phyloP scores from a whole-genome alignment of 2,329 filamentous ascomycete genomes.

The Fusarium citri region DNA sequence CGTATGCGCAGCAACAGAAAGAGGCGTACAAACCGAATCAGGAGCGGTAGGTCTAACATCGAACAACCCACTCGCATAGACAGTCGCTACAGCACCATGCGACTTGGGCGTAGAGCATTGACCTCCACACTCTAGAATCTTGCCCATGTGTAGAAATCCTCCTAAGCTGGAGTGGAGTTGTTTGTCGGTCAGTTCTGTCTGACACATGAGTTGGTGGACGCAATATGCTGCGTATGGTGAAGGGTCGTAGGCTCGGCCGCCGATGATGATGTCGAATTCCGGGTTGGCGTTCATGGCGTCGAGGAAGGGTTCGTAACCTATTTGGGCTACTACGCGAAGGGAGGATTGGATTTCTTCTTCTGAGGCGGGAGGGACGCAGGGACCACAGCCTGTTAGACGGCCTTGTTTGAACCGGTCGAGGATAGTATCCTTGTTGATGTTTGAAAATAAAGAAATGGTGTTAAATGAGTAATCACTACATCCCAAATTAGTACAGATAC shows the following conservation, averaged over 20 bases:
- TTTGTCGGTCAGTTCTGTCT: not conserved
- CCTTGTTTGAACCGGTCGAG: constrained; percentile 46
- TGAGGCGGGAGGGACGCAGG: constrained; percentile 55
- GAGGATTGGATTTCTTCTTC: constrained; percentile 53
- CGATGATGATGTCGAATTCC: constrained; percentile 61
- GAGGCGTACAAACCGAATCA: constrained; percentile 56
- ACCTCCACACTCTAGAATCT: constrained; percentile 66
- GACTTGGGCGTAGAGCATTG: constrained; percentile 61
- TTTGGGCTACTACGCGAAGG: constrained; percentile 57
- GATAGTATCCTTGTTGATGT: constrained; percentile 51
- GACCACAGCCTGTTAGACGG: constrained; percentile 53
- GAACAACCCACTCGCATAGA: constrained; percentile 57
- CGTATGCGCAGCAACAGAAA: constrained; percentile 64
- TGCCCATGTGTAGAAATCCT: constrained; percentile 62
- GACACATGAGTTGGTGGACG: constrained; percentile 18
- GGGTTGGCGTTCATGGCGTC: constrained; percentile 55
- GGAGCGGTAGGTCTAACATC: constrained; percentile 58
- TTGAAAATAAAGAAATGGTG: constrained; percentile 54
- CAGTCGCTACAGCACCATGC: constrained; percentile 54
- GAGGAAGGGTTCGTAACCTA: constrained; percentile 59
- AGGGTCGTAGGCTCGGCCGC: constrained; percentile 58
- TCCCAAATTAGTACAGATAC: not conserved
- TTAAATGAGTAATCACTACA: constrained; percentile 46
- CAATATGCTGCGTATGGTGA: constrained; percentile 55
- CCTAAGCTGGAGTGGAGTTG: constrained; percentile 43